phyloP scores from a whole-genome alignment of 768 basidiomycete genomes.

The Boletus huronensis region DNA sequence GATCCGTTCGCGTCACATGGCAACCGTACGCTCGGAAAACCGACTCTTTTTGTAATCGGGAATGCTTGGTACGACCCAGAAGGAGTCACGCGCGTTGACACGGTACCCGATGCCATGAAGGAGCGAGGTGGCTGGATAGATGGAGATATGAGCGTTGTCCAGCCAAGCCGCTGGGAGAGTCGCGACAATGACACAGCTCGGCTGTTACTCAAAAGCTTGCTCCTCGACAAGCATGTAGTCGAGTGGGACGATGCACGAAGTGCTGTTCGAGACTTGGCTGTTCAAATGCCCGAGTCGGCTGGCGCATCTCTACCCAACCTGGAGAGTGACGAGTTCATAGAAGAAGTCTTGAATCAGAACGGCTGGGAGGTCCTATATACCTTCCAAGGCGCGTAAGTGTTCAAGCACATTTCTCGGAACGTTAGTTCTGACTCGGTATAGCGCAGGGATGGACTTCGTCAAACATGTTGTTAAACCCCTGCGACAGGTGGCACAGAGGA shows the following conservation, averaged over 20 bases:
- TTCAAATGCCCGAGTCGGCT: slow-evolving; percentile 18
- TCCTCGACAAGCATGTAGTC: slow-evolving; percentile 23
- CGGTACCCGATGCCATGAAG: slow-evolving; percentile 26
- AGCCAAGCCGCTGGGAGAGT: slow-evolving; percentile 14
- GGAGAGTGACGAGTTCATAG: slow-evolving; percentile 28
- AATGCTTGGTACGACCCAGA: slow-evolving; percentile 40
- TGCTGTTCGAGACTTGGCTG: slow-evolving; percentile 18
- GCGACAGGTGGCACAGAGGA: slow-evolving; percentile 32
- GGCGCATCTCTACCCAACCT: slow-evolving; percentile 5
- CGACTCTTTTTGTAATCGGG: slow-evolving; percentile 33
- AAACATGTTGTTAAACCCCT: slow-evolving; percentile 37
- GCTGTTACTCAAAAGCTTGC: slow-evolving; percentile 18
- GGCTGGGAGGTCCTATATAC: slow-evolving; percentile 42
- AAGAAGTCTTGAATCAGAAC: slow-evolving; percentile 28
- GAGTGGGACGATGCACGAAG: slow-evolving; percentile 29
- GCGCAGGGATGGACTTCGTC: slow-evolving; percentile 38
- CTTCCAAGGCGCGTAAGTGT: slow-evolving; percentile 38
- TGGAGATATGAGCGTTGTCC: slow-evolving; percentile 10
- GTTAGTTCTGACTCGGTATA: slow-evolving; percentile 17
- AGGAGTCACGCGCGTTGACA: slow-evolving; percentile 36
- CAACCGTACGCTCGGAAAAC: slow-evolving; percentile 15
- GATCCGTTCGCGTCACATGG: slow-evolving; percentile 15
- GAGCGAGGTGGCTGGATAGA: slow-evolving; percentile 26
- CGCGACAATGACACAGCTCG: slow-evolving; percentile 2
- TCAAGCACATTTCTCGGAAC: background rate